Evolutionary conservation across 352 stramenopile genomes (phyloP), one percentile per base, ranked within the genome.

Genomic region (Phytopythium oedochilum): DNA sequence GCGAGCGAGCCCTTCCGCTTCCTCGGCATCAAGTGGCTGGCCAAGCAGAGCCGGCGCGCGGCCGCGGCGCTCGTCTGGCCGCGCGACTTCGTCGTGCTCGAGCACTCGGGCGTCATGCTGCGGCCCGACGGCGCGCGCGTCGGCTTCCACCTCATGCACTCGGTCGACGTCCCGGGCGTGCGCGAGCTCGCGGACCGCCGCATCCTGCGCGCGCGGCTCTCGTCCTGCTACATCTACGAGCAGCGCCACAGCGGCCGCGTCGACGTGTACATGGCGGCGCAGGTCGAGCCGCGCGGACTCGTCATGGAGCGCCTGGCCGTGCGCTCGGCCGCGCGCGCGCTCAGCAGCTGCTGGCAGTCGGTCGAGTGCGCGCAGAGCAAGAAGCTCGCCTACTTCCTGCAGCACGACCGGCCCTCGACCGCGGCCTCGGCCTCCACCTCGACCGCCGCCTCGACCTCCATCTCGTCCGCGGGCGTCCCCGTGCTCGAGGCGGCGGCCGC

Each of bases 281-380:
- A 61, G 0, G 66, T 84, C n/a, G 69, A 86, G 32, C 70, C 73
- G 17, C 71, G 64, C 6, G 77, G 80, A 0, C 60, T 71, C 18
- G 58, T 88, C 5, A 40, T 78, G 1, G 68, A 78, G 25, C 70
- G 68, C 12, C 55, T 82, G 47, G 73, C 73, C 9, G 43, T 88
- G 45, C 66, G 63, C 0, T 68, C 71, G 7, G 68, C 68, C 1
- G 80, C 78, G 11, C 59, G 32, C 10, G 63, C 66, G 17, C 70
- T 90, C n/a, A 77, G 68, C n/a, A 75, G 66, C 53, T 85, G 73
- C 62, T 86, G 79, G 75, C 81, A 84, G 52, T 73, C 66, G 1
- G 73, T 88, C 18, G 66, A 40, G 32, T 90, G 80, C 34, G 70
- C 80, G 14, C 75, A 90, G 46, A 83, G 69, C 68, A 87, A 86